Conservation (phyloP, 73 alveolate species). For the Paramecium pentaurelia region DNA sequence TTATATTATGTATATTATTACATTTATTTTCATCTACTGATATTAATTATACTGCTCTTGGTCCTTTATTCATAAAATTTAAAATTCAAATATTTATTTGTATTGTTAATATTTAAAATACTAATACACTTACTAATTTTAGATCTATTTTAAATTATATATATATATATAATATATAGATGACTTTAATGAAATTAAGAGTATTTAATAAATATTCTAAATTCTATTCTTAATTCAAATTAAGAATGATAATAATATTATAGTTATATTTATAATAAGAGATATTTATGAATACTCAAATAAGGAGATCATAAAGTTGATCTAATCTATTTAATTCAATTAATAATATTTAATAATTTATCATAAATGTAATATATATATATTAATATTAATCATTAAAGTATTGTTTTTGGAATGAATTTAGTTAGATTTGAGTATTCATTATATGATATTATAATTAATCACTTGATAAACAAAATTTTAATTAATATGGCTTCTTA, state of each 20-base stretch:
- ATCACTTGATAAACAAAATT: background rate
- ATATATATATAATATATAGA: too few relatives aligned
- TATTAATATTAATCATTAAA: background rate
- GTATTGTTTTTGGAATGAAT: background rate
- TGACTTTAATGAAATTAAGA: background rate
- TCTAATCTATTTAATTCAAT: background rate
- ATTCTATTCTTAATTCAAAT: background rate
- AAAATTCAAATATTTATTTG: background rate
- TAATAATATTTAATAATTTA: background rate
- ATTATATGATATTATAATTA: background rate
- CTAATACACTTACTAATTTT: background rate
- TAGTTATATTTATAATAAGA: background rate
- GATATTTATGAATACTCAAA: background rate
- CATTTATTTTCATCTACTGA: conserved; percentile 35
- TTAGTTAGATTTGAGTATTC: background rate
- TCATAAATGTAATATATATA: background rate
- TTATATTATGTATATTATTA: background rate
- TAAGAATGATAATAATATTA: background rate
- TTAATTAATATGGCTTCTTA: conserved; percentile 40
- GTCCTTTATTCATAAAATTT: background rate
- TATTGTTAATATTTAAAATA: background rate
- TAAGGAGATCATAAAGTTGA: background rate
- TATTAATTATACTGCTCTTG: conserved; percentile 33
- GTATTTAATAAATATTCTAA: background rate
- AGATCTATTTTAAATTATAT: background rate